phyloP scores from a whole-genome alignment of 2,329 filamentous ascomycete species.

The Cordyceps cateniannulata region DNA sequence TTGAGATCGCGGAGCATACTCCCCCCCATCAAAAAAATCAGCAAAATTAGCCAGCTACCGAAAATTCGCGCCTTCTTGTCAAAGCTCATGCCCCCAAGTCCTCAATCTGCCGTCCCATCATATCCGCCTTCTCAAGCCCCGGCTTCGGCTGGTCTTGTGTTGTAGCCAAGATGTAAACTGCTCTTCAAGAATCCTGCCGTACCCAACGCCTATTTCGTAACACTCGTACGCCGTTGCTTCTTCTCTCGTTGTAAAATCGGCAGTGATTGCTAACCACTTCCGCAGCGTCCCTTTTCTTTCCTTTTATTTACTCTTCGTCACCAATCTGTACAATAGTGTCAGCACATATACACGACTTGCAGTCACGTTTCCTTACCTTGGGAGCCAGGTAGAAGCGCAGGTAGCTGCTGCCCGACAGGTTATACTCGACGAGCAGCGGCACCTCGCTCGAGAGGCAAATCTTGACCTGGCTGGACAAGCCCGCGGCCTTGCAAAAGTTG shows the following conservation, averaged over 20 bases:
- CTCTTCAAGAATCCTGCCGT: neutral
- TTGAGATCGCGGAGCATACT: neutral
- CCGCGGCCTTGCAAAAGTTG: conserved; percentile 98
- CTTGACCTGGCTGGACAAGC: conserved; percentile 74
- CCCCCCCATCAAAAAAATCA: neutral
- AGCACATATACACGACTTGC: neutral
- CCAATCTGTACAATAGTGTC: conserved; percentile 19
- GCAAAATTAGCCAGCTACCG: neutral
- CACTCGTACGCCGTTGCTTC: neutral
- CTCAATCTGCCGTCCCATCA: neutral
- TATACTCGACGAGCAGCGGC: conserved; percentile 90
- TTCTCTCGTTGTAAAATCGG: neutral
- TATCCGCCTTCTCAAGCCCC: neutral
- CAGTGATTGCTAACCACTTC: too few species aligned
- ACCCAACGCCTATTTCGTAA: conserved; percentile 7
- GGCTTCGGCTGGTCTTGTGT: neutral
- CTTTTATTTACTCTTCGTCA: conserved; percentile 21
- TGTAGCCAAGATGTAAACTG: neutral
- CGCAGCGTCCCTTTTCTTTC: neutral
- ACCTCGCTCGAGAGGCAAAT: conserved; percentile 95
- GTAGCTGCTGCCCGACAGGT: conserved; percentile 73
- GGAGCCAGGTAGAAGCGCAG: conserved; percentile 96
- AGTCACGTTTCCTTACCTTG: conserved; percentile 61
- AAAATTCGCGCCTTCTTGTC: neutral
- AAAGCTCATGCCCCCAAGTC: neutral